Conservation (phyloP, 192 early-diverging fungal genomes). For the Ambispora gerdemannii region DNA sequence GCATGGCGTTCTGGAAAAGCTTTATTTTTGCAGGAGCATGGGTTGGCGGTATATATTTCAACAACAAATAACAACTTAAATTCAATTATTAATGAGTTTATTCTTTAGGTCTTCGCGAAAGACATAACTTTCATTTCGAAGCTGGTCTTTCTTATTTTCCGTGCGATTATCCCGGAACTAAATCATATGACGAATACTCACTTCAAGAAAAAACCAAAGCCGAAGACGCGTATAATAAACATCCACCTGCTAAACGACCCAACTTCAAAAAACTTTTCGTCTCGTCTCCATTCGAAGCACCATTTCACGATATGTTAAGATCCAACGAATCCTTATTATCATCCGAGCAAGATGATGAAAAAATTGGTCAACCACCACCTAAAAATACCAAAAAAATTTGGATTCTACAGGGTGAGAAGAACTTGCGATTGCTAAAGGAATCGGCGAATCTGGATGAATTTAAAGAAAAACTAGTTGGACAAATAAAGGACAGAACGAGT, state of each 20-base stretch:
- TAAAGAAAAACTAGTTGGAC: neutral
- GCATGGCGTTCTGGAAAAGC: conserved; percentile 82
- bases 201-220: conserved; percentile 38
- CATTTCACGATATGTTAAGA: conserved; percentile 53
- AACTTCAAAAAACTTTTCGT: conserved; percentile 75
- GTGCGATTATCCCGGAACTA: conserved; percentile 77
- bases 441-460: conserved; percentile 10
- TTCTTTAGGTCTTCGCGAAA: conserved; percentile 54
- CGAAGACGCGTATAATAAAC: conserved; percentile 55
- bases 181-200: conserved; percentile 57
- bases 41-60: conserved; percentile 54
- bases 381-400: conserved; percentile 29
- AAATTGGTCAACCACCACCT: neutral
- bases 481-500: neutral
- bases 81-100: neutral
- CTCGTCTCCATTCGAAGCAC: conserved; percentile 65
- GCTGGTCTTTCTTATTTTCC: conserved; percentile 74
- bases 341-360: neutral
- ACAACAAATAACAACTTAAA: neutral
- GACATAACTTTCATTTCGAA: conserved; percentile 72
- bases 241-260: conserved; percentile 75
- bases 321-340: no score
- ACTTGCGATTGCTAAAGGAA: conserved; percentile 26
- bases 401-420: conserved; percentile 35
- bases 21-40: conserved; percentile 86